These are phyloP conservation scores for Lenwebbia sp. DNA, from an alignment of 345 rosid species.

Conservation along the genomic window DNA sequence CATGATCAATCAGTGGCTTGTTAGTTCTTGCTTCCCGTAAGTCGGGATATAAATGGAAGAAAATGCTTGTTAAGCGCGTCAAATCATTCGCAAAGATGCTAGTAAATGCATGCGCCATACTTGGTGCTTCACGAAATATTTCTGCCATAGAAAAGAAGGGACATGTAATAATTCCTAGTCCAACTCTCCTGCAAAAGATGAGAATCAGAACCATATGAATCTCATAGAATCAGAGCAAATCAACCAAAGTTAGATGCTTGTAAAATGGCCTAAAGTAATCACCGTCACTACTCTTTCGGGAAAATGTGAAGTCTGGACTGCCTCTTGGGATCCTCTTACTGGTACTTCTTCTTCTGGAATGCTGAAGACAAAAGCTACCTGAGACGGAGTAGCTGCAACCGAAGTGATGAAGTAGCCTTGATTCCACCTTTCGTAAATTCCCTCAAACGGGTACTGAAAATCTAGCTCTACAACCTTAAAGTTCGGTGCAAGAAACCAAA, in stretches of 20 bases:
- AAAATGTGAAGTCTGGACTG: not conserved
- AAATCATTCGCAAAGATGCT: not conserved
- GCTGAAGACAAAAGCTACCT: conserved; percentile 1
- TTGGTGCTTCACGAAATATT: not conserved
- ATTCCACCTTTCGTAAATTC: conserved; percentile 1
- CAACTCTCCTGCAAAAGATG: not conserved
- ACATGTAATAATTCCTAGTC: not conserved
- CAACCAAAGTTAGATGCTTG: not conserved
- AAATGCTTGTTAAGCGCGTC: not conserved
- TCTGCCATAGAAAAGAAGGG: not conserved
- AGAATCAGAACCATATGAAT: not conserved
- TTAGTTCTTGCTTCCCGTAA: not conserved
- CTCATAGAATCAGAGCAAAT: not conserved
- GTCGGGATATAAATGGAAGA: not conserved
- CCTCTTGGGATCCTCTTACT: not conserved
- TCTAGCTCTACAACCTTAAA: conserved; percentile 1
- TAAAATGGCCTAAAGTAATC: not conserved
- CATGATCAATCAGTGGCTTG: not conserved
- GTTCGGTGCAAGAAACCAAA: not conserved
- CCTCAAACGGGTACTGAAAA: not conserved
- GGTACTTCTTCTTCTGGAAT: not conserved
- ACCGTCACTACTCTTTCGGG: not conserved
- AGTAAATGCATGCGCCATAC: not conserved
- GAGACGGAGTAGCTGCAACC: not conserved
- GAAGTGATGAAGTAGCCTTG: conserved; percentile 1